Base-by-base conservation (phyloP, 1,284 basidiomycete genomes). In the Fomitiporia mediterranea region DNA sequence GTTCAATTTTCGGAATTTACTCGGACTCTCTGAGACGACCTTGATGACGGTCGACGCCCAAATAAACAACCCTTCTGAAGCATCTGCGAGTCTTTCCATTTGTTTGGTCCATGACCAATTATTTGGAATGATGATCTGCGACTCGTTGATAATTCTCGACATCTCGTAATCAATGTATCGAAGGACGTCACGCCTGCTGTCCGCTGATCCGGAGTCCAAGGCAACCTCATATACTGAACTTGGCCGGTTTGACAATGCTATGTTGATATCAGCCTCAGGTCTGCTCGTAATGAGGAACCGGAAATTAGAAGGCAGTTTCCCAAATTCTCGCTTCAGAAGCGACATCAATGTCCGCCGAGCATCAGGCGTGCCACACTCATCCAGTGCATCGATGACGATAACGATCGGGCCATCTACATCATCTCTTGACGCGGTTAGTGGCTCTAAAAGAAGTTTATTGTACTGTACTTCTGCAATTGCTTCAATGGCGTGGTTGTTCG, bases 41-140 rank as follows among this genome's bases (percentile, higher is more conserved):
- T 4, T 42, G 17, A 68, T 57, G 27, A 67, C 66, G 1, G 67
- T 68, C 17, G 61, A 55, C 9, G 65, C 63, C 48, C 66, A 68
- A 15, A 68, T 68, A 40, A 68, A 68, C n/a, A 68, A 51, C 2
- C 65, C 64, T 13, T 59, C 51, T 2, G 66, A 58, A 28, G 60
- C 64, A 21, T 62, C 39, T 15, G 64, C 63, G 23, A 68, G 55
- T 38, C 23, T 37, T 11, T n/a, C 61, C 59, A 13, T 48, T 19
- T 35, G 27, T 21, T 23, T 21, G 15, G 27, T 27, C 46, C 46
- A 48, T n/a, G 46, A 27, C 7, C 46, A 48, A 6, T 13, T 27
- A 3, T 11, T 8, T 28, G 46, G 46, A 23, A 48, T 27, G 17
- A 19, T 21, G n/a, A n/a, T 21, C n/a, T n/a, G n/a, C 7, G 21